phyloP scores from a whole-genome alignment of 2,329 filamentous ascomycete genomes.

The Furcasterigmium furcatum region DNA sequence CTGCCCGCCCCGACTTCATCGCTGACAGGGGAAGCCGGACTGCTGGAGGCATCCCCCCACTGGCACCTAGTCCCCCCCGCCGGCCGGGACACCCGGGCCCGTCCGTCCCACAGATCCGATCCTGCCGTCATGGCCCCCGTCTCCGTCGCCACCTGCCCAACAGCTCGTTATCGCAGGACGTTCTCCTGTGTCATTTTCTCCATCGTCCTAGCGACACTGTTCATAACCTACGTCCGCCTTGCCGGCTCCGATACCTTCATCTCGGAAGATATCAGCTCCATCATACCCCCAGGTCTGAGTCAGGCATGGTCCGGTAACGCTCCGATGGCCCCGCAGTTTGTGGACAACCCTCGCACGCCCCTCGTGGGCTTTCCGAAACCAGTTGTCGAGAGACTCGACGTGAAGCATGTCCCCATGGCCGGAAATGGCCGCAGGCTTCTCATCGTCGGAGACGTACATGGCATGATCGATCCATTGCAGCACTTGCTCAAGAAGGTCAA shows the following conservation, averaged over 20 bases:
- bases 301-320: conserved; percentile 20
- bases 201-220: conserved; percentile 28
- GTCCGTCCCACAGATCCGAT: too few relatives aligned
- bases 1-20: too few relatives aligned
- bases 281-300: conserved; percentile 8
- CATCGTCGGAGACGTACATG: conserved; percentile 89
- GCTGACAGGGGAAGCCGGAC: too few relatives aligned
- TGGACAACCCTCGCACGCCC: conserved; percentile 31
- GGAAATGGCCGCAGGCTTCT: conserved; percentile 60
- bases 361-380: conserved; percentile 24
- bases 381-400: conserved; percentile 20
- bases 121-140: neutral
- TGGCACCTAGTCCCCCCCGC: too few relatives aligned
- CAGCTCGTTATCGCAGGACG: conserved; percentile 20
- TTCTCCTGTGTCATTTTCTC: conserved; percentile 24
- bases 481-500: conserved; percentile 63
- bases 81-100: too few relatives aligned
- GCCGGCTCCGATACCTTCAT: conserved; percentile 14
- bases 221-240: conserved; percentile 29
- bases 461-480: conserved; percentile 68
- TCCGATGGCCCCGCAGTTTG: conserved; percentile 33
- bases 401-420: conserved; percentile 24
- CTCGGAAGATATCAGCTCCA: conserved; percentile 1
- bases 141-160: neutral
- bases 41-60: too few relatives aligned